These are phyloP conservation scores for Debaryomycetaceae sp. DNA, from an alignment of 1,139 yeast genomes.

Conservation along the genomic window DNA sequence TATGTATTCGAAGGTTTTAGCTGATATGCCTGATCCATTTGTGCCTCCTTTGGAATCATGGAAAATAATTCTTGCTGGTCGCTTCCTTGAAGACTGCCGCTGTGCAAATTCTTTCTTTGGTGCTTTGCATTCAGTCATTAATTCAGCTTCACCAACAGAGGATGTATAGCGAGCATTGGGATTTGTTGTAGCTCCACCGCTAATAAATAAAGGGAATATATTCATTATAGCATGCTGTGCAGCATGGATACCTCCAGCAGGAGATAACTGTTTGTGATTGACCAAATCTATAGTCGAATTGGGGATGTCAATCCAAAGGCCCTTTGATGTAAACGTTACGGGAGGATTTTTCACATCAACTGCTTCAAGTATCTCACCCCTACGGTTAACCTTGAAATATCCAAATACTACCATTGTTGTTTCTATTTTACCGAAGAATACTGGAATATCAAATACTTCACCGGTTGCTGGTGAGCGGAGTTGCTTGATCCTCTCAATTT, in stretches of 20 bases:
- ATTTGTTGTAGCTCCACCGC: constrained; percentile 36
- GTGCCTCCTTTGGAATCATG: constrained; percentile 80
- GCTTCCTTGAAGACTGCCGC: constrained; percentile 58
- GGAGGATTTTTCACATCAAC: constrained; percentile 94
- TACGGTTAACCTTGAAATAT: constrained; percentile 77
- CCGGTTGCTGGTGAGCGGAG: constrained; percentile 24
- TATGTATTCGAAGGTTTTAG: constrained; percentile 74
- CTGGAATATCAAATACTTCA: constrained; percentile 51
- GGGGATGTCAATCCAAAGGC: constrained; percentile 91
- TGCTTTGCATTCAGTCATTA: constrained; percentile 91
- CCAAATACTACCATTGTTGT: constrained; percentile 85
- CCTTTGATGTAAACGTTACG: constrained; percentile 61
- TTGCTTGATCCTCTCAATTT: constrained; percentile 63
- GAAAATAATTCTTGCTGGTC: constrained; percentile 86
- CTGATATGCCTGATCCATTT: constrained; percentile 73
- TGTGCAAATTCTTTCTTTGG: constrained; percentile 91
- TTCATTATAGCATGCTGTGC: constrained; percentile 89
- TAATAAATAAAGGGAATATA: constrained; percentile 57
- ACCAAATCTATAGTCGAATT: constrained; percentile 55
- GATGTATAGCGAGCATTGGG: constrained; percentile 50
- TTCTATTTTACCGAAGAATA: constrained; percentile 69
- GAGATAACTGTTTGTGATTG: constrained; percentile 51
- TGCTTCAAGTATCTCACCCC: constrained; percentile 79
- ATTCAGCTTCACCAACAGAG: constrained; percentile 53
- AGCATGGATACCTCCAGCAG: constrained; percentile 95